A percentile compares a stretch with the other conserved stretches of the same genome.
phyloP scores from a whole-genome alignment of 2,329 filamentous ascomycete genomes.

The Thyridium curvatum region DNA sequence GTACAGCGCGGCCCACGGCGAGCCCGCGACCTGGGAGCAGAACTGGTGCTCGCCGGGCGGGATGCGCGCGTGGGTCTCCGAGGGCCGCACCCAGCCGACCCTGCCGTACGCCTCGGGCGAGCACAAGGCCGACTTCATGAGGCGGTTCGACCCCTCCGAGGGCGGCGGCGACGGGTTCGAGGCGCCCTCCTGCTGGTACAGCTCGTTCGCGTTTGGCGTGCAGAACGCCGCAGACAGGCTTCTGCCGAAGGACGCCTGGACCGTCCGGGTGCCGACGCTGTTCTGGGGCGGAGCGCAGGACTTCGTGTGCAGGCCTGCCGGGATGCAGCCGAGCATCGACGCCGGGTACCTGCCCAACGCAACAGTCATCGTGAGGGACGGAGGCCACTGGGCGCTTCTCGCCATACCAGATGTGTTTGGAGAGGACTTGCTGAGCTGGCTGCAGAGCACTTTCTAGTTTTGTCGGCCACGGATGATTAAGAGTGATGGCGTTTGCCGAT shows the following conservation, averaged over 20 bases:
- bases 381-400: too few relatives aligned
- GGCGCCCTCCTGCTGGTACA: conserved; percentile 20
- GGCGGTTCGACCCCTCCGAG: conserved; percentile 13
- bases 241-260: conserved; percentile 9
- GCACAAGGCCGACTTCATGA: conserved; percentile 16
- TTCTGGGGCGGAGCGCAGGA: conserved; percentile 19
- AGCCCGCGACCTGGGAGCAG: conserved; percentile 9
- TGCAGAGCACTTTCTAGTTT: too few relatives aligned
- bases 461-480: too few relatives aligned
- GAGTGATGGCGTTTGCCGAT: too few relatives aligned
- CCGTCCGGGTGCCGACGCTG: conserved; percentile 16
- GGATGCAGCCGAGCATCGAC: too few relatives aligned
- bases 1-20: conserved; percentile 25
- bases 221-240: conserved; percentile 15
- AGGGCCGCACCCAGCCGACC: conserved; percentile 13
- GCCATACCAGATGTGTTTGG: too few relatives aligned
- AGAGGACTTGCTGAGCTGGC: too few relatives aligned
- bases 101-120: conserved; percentile 17
- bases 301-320: conserved; percentile 12
- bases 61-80: conserved; percentile 19
- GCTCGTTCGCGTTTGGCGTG: conserved; percentile 8
- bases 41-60: conserved; percentile 24
- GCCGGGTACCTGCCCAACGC: too few relatives aligned
- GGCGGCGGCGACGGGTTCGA: conserved; percentile 17
- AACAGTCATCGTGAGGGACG: too few relatives aligned